Evolutionary conservation across 441 rosid species (phyloP), one percentile per base, ranked within the genome.

Genomic region (Pelargonium fulgidum): DNA sequence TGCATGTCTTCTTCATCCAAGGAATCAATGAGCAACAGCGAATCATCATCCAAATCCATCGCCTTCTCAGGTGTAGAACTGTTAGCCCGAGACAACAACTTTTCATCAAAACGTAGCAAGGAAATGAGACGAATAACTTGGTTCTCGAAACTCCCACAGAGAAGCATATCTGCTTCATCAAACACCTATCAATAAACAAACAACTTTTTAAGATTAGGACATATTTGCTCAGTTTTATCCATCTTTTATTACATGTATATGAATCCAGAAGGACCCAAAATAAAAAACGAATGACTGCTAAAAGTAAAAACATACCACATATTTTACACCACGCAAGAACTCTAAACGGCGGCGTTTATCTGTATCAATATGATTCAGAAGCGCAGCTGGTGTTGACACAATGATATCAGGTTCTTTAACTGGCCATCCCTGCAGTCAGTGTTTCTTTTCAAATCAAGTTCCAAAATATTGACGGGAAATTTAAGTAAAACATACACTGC

Each of bases 111-210:
- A 17, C 92, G 88, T n/a, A 91, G 67, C 92, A 91, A 84, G 78
- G 88, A 80, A 63, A 88, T 79, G 45, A 93, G 85, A 74, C 96
- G 91, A 47, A 88, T 77, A 69, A 91, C 86, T 74, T 91, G 95
- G 80, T 91, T 88, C 81, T 88, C 90, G 76, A 93, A 91, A 79
- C 96, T 77, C 70, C 96, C 96, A 12, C 90, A 82, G 19, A 93
- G 87, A 78, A 93, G 97, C 99, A 93, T 87, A 78, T 91, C 99
- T 42, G 97, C 99, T 82, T 93, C 99, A 86, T 93, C 99, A 74
- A 91, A 87, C 22, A 93, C 99, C 96, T 93, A 78, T 66, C 75
- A 80, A 75, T 67, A 4, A 67, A 52, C 20, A 52, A n/a, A n/a
- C 59, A 5, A 52, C 59, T 52, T 0, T 14, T 50, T 50, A 3